Base-by-base conservation (phyloP, 805 yeast genomes). In the Metschnikowia noctiluminum region DNA sequence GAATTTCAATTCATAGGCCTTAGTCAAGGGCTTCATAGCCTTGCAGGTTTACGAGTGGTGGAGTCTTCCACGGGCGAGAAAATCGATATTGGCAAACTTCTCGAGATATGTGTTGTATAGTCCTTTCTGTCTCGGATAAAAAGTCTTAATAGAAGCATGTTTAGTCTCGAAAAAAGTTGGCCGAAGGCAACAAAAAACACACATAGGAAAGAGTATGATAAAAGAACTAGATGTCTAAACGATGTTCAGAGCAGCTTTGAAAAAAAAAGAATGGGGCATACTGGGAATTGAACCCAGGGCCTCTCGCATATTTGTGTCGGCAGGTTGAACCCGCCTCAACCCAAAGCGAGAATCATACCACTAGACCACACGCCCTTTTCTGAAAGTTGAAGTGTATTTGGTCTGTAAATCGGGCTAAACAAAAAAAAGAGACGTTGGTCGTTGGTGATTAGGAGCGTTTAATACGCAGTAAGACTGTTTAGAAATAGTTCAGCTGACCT, bases 51-150 rank as follows among this genome's bases (percentile, higher is more conserved):
- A n/a, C 78, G 78, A 49, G 70, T 88, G 12, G 74, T 82, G 41
- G 95, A 87, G 58, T 68, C 81, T 10, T 59, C 62, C 35, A 75
- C 82, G 15, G 89, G 91, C 3, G 91, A 86, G 48, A 77, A 81
- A 1, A 74, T 82, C 53, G 90, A 82, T 52, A 84, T 87, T 60
- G 90, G 89, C 1, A 77, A 80, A 49, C 66, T 87, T 45, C 70
- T 87, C 35, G 90, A 86, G 57, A 86, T 87, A 1, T 75, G 82
- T 48, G 89, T 87, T 10, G 34, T 15, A 28, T 46, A 32, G 43
- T 21, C 4, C 4, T 21, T 21, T 21, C 4, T 21, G 21, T 21
- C 4, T 21, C 4, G 21, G 21, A 21, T 21, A 21, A 21, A 21
- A 21, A 21, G 21, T 21, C 21, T 21, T 31, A 5, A 31, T 11